Percentiles rank a stretch among this genome's conserved stretches.
phyloP scores from a whole-genome alignment of 2,329 filamentous ascomycete species.

The Didymella exigua region DNA sequence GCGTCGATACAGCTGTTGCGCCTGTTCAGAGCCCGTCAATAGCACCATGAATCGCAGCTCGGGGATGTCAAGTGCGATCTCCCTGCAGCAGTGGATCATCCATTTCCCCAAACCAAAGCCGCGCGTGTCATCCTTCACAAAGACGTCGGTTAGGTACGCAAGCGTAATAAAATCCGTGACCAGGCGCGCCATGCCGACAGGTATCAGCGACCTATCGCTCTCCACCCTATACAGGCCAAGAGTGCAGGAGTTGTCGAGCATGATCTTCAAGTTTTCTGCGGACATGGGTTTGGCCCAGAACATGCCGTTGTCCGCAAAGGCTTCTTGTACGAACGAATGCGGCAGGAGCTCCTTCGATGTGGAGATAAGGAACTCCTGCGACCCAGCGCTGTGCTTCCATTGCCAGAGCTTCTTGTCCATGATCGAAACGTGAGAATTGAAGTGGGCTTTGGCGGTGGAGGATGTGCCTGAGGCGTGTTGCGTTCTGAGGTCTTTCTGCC shows the following conservation, averaged over 20 bases:
- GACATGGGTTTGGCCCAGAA: slow-evolving; percentile 41
- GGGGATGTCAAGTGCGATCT: slow-evolving; percentile 63
- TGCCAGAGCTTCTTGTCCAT: slow-evolving; percentile 29
- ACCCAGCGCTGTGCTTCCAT: slow-evolving; percentile 32
- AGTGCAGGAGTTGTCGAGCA: slow-evolving; percentile 43
- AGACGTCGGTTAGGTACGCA: slow-evolving; percentile 73
- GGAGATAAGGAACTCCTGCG: slow-evolving; percentile 36
- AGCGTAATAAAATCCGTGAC: slow-evolving; percentile 73
- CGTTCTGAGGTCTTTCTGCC: not conserved
- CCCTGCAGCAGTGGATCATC: slow-evolving; percentile 66
- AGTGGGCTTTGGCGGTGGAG: not conserved
- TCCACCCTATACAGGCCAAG: slow-evolving; percentile 36
- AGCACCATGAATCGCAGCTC: slow-evolving; percentile 56
- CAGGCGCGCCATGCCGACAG: slow-evolving; percentile 66
- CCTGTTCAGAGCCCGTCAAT: slow-evolving; percentile 33
- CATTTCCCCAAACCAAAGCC: slow-evolving; percentile 67
- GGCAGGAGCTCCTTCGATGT: slow-evolving; percentile 35
- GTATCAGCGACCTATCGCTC: slow-evolving; percentile 28
- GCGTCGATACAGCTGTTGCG: slow-evolving; percentile 33
- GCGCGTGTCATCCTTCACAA: slow-evolving; percentile 65
- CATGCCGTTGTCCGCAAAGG: slow-evolving; percentile 35
- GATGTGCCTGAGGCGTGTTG: not conserved
- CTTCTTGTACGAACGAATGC: slow-evolving; percentile 37
- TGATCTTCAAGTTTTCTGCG: slow-evolving; percentile 21
- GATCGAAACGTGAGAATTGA: not conserved